Evolutionary conservation across 345 rosid genomes (phyloP).

Genomic region (Orychophragmus violaceus): DNA sequence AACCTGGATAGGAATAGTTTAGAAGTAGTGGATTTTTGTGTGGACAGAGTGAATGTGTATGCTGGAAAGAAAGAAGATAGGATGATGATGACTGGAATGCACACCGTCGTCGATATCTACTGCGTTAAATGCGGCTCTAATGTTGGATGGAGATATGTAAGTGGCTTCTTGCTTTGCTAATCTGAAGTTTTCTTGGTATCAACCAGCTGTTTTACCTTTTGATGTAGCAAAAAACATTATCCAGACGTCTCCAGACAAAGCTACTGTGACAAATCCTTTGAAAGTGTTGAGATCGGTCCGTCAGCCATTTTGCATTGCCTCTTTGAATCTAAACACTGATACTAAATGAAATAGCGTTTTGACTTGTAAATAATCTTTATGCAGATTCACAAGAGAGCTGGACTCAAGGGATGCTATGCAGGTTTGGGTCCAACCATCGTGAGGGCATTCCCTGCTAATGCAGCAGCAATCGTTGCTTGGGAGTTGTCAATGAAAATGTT

Average conservation of each 20-base stretch:
- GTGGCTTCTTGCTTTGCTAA: too few species aligned
- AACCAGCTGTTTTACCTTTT: conserved; percentile 68
- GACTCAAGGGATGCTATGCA: conserved; percentile 78
- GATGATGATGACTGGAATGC: too few species aligned
- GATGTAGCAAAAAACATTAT: conserved; percentile 92
- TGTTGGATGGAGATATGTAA: too few species aligned
- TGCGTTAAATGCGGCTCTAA: too few species aligned
- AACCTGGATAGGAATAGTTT: too few species aligned
- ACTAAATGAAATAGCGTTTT: background rate
- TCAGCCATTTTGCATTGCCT: conserved; percentile 3
- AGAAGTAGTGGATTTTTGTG: too few species aligned
- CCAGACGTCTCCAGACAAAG: conserved; percentile 66
- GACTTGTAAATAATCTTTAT: too few species aligned
- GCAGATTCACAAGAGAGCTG: conserved; percentile 71
- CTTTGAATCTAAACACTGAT: background rate
- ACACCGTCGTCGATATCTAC: too few species aligned
- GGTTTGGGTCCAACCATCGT: conserved; percentile 82
- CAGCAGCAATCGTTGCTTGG: conserved; percentile 94
- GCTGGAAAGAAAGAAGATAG: too few species aligned
- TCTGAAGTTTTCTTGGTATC: too few species aligned
- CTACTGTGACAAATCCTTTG: conserved; percentile 59
- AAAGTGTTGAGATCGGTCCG: conserved; percentile 64
- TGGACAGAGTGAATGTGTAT: too few species aligned
- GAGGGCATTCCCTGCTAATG: conserved; percentile 97
- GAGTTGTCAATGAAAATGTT: conserved; percentile 75